Conservation (phyloP, 2,329 filamentous ascomycete species). For the Alternaria sp. region DNA sequence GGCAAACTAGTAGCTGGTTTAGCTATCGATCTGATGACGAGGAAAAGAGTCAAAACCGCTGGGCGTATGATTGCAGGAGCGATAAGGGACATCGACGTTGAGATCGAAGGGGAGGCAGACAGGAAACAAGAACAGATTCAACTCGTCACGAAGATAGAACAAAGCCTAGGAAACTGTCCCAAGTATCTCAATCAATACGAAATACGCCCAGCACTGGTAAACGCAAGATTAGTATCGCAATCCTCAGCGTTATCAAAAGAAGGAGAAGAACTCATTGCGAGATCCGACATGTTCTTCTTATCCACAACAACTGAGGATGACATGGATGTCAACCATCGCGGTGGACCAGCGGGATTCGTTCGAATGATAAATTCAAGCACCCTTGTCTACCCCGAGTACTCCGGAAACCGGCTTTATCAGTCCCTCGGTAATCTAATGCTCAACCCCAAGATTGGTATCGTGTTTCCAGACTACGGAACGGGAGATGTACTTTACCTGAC, state of each 20-base stretch:
- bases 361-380: conserved; percentile 69
- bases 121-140: conserved; percentile 55
- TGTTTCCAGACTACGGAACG: conserved; percentile 76
- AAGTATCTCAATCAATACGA: conserved; percentile 84
- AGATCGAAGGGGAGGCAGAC: conserved; percentile 27
- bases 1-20: conserved; percentile 68
- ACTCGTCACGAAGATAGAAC: conserved; percentile 73
- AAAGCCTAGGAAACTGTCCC: conserved; percentile 81
- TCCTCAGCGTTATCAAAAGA: conserved; percentile 59
- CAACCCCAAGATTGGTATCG: conserved; percentile 73
- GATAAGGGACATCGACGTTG: conserved; percentile 51
- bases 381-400: conserved; percentile 83
- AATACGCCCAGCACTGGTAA: conserved; percentile 64
- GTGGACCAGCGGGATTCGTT: conserved; percentile 77
- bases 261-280: conserved; percentile 67
- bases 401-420: conserved; percentile 84
- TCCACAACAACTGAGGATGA: conserved; percentile 68
- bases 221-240: conserved; percentile 61
- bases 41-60: conserved; percentile 77
- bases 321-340: conserved; percentile 87
- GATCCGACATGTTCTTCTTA: conserved; percentile 80
- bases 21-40: conserved; percentile 69
- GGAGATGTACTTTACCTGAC: conserved; percentile 79
- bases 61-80: conserved; percentile 74
- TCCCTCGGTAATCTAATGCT: conserved; percentile 78